These are phyloP conservation scores for Cercospora zeina DNA, from an alignment of 2,329 filamentous ascomycete species.

Conservation along the genomic window DNA sequence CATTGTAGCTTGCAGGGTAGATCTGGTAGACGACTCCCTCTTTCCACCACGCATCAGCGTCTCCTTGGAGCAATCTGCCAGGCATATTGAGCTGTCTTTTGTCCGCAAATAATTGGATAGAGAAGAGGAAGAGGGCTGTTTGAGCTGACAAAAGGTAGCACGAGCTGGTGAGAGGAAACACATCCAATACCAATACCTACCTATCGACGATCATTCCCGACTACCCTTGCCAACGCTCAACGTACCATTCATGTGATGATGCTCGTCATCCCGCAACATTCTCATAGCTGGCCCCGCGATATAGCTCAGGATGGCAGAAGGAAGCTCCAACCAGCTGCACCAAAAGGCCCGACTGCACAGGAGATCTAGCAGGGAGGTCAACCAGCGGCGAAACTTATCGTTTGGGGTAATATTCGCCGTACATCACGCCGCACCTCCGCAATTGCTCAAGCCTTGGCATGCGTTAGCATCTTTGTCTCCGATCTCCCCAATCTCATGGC, in stretches of 20 bases:
- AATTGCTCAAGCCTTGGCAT: background rate
- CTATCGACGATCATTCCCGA: slow-evolving; percentile 5
- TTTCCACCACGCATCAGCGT: slow-evolving; percentile 12
- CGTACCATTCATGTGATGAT: slow-evolving; percentile 7
- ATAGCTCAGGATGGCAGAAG: slow-evolving; percentile 8
- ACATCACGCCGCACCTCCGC: background rate
- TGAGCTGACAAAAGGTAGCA: slow-evolving; percentile 5
- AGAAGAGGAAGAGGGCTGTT: background rate
- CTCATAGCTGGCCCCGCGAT: background rate
- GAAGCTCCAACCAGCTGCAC: slow-evolving; percentile 6
- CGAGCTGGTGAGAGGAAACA: background rate
- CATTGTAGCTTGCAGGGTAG: slow-evolving; percentile 59
- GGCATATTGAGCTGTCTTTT: background rate
- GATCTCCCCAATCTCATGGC: background rate
- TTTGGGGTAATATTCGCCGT: background rate
- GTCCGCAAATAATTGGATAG: background rate
- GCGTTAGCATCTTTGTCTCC: slow-evolving; percentile 7
- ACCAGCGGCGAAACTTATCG: background rate
- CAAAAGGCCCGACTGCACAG: background rate
- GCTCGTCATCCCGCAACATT: background rate
- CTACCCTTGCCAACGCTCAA: background rate
- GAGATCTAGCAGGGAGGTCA: background rate
- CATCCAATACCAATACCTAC: background rate
- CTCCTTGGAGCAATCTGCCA: slow-evolving; percentile 1
- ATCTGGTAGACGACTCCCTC: slow-evolving; percentile 47